Evolutionary conservation across 2,329 filamentous ascomycete genomes (phyloP).

Genomic region (Chrysoporthe austroafricana): DNA sequence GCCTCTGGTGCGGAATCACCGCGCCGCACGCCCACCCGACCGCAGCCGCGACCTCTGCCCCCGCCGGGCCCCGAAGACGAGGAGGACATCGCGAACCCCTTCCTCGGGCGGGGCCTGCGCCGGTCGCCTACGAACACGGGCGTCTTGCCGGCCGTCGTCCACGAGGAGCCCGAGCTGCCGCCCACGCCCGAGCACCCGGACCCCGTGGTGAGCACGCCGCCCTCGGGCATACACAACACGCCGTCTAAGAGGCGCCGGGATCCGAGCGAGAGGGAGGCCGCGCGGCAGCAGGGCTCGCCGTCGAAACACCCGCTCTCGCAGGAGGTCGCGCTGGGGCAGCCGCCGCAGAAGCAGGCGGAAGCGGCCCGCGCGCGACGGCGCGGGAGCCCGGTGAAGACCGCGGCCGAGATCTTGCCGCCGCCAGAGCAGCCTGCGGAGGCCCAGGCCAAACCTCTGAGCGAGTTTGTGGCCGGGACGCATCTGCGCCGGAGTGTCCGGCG

Average conservation of each 20-base stretch:
- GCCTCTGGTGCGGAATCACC: slow-evolving; percentile 36
- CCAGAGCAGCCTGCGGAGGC: slow-evolving; percentile 49
- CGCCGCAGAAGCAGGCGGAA: slow-evolving; percentile 17
- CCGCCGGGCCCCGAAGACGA: slow-evolving; percentile 47
- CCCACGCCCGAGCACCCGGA: slow-evolving; percentile 59
- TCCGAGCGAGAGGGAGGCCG: slow-evolving; percentile 10
- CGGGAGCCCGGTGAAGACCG: slow-evolving; percentile 13
- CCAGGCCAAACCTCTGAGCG: slow-evolving; percentile 47
- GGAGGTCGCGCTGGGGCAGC: slow-evolving; percentile 21
- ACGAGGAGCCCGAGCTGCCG: slow-evolving; percentile 67
- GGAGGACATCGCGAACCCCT: slow-evolving; percentile 48
- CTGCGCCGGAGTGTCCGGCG: slow-evolving; percentile 44
- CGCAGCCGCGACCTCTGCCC: slow-evolving; percentile 51
- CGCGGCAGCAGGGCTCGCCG: slow-evolving; percentile 46
- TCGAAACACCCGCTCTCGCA: slow-evolving; percentile 47
- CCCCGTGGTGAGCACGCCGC: slow-evolving; percentile 57
- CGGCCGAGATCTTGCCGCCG: slow-evolving; percentile 17
- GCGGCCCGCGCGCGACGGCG: slow-evolving; percentile 8
- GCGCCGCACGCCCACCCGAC: slow-evolving; percentile 46
- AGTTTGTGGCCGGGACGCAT: slow-evolving; percentile 24
- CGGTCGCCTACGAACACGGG: slow-evolving; percentile 41
- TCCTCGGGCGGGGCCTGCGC: slow-evolving; percentile 42
- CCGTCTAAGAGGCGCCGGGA: slow-evolving; percentile 51
- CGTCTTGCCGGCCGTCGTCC: slow-evolving; percentile 37
- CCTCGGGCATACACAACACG: slow-evolving; percentile 63